Evolutionary conservation across 495 filamentous ascomycete species (phyloP).

Genomic region (Pseudomonodictys pantanalensis): DNA sequence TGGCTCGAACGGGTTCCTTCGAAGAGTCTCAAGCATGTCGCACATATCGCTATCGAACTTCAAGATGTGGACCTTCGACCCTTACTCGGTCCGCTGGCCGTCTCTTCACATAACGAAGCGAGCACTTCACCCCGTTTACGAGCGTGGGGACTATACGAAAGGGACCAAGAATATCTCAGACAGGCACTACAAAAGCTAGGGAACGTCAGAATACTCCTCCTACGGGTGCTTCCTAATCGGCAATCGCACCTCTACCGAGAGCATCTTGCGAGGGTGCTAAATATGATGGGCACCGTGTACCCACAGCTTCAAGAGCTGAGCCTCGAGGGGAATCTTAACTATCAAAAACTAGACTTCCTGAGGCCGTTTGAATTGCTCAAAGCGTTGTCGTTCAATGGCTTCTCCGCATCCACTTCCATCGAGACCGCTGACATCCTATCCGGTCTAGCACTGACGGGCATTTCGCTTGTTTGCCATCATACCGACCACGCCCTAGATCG

Average conservation of each 20-base stretch:
- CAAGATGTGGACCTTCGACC: conserved; percentile 29
- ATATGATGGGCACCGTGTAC: conserved; percentile 5
- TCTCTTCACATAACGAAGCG: neutral
- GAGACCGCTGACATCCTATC: conserved; percentile 19
- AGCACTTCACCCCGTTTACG: conserved; percentile 1
- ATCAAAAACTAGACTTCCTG: conserved; percentile 17
- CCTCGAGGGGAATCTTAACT: conserved; percentile 19
- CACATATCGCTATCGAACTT: conserved; percentile 19
- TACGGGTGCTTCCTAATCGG: conserved; percentile 1
- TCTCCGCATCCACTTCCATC: conserved; percentile 2
- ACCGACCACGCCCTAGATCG: conserved; percentile 3
- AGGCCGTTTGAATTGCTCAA: neutral
- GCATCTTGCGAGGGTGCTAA: conserved; percentile 6
- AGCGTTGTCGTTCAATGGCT: conserved; percentile 21
- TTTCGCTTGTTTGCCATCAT: conserved; percentile 8
- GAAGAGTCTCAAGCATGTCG: conserved; percentile 13
- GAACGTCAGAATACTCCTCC: conserved; percentile 13
- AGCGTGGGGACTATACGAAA: conserved; percentile 22
- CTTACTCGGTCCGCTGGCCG: neutral
- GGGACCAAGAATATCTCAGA: conserved; percentile 5
- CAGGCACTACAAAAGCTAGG: conserved; percentile 5
- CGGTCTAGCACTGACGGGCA: conserved; percentile 1
- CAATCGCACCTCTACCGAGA: conserved; percentile 23
- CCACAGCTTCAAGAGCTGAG: conserved; percentile 1
- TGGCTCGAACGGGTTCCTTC: conserved; percentile 20